phyloP scores from a whole-genome alignment of 495 filamentous ascomycete genomes.

The Penicillium ochrochloron region DNA sequence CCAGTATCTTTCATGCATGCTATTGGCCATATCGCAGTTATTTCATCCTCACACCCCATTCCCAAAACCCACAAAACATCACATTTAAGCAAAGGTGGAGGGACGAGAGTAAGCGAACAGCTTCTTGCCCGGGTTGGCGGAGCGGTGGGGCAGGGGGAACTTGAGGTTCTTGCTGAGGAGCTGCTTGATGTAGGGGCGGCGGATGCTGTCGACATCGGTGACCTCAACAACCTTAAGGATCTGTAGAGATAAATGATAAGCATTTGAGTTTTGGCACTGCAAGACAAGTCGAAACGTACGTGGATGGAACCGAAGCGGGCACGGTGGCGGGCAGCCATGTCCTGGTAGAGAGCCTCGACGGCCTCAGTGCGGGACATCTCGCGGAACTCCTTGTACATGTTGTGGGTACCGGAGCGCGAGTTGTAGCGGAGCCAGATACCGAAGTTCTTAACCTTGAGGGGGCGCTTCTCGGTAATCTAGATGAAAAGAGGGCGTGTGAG shows the following conservation, averaged over 20 bases:
- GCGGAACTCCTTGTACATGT: slow-evolving; percentile 99
- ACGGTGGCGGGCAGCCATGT: slow-evolving; percentile 98
- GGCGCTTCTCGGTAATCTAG: slow-evolving; percentile 97
- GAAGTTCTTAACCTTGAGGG: slow-evolving; percentile 99
- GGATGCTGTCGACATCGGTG: slow-evolving; percentile 88
- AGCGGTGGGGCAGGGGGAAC: slow-evolving; percentile 98
- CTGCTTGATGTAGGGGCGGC: slow-evolving; percentile 98
- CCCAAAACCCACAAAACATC: slow-evolving; percentile 42
- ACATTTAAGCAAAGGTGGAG: slow-evolving; percentile 77
- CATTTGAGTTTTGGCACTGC: slow-evolving; percentile 31
- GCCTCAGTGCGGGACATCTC: slow-evolving; percentile 94
- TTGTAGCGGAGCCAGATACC: slow-evolving; percentile 99
- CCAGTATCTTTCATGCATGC: slow-evolving; percentile 53
- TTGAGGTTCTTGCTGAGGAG: slow-evolving; percentile 91
- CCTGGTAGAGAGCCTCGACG: slow-evolving; percentile 96
- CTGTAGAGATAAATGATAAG: slow-evolving; percentile 51
- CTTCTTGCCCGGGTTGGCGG: slow-evolving; percentile 82
- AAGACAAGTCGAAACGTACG: slow-evolving; percentile 61
- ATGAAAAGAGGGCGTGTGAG: slow-evolving; percentile 23
- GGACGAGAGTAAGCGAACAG: slow-evolving; percentile 89
- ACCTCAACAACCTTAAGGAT: slow-evolving; percentile 98
- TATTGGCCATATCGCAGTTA: slow-evolving; percentile 54
- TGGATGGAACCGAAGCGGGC: slow-evolving; percentile 96
- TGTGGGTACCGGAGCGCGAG: slow-evolving; percentile 99
- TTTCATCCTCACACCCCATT: slow-evolving; percentile 52